Evolutionary conservation across 805 yeast genomes (phyloP), one percentile per base, ranked within the genome.

Genomic region (Myxozyma udenii): DNA sequence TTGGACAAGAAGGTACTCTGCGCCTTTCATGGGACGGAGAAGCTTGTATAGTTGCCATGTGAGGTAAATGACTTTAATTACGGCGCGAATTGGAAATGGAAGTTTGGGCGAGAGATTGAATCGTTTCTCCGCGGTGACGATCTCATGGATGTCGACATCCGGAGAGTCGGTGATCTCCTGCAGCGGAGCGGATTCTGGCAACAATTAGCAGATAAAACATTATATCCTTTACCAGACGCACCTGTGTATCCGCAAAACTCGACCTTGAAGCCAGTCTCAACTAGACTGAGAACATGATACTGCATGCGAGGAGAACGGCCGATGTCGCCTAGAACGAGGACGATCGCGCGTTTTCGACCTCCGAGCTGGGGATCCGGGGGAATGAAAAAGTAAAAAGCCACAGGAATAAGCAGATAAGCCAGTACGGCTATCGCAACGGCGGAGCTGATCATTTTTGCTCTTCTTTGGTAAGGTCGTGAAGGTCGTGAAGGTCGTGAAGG

Each of bases 291-390:
- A 0, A 95, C 95, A 66, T 93, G 98, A 68, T 91, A 86, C 60
- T 84, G 78, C 85, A 91, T 93, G 53, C 98, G 75, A 4, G 98
- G 98, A 0, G 97, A 90, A 64, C 89, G 95, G 12, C 96, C 96
- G 48, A 93, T 65, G 65, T 91, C 98, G 1, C 98, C 98, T 18
- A 93, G 71, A 1, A 93, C 98, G 57, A 87, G 77, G 18, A 93
- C 80, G 7, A 85, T 76, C 4, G 87, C 81, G 46, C 87, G 78
- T 56, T 75, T 79, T 21, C 55, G 44, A 18, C 51, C 38, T 16
- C 38, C 33, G 41, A 55, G 35, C 40, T 38, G 41, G 19, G 60
- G 60, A 44, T 55, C 59, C 30, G 37, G 37, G 14, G 60, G 60
- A 11, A 53, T 24, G 33, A 55, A 24, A 33, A 52, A 47, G 32